A percentile compares a stretch with the other conserved stretches of the same genome.
Conservation (phyloP, 2,329 filamentous ascomycete genomes). For the Fusarium sp. region DNA sequence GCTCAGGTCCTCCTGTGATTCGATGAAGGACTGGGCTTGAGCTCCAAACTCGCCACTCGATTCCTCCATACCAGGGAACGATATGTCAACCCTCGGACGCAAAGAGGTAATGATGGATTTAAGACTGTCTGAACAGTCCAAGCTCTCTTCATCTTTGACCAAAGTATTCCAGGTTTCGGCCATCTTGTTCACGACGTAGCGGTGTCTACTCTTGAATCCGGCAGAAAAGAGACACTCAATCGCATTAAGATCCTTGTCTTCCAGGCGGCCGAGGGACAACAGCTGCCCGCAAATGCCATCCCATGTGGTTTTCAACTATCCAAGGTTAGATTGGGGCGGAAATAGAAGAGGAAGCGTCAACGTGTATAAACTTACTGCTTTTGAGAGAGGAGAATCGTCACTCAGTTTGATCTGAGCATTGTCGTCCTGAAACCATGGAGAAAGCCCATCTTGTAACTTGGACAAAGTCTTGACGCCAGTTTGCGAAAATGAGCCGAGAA, state of each 20-base stretch:
- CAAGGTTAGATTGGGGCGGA: slow-evolving; percentile 45
- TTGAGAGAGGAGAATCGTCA: slow-evolving; percentile 58
- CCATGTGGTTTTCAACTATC: slow-evolving; percentile 67
- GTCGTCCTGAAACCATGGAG: slow-evolving; percentile 75
- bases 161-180: slow-evolving; percentile 77
- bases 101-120: slow-evolving; percentile 74
- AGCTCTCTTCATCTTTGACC: slow-evolving; percentile 72
- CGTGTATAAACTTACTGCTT: slow-evolving; percentile 59
- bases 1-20: slow-evolving; percentile 65
- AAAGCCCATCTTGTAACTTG: slow-evolving; percentile 74
- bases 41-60: slow-evolving; percentile 57
- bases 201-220: slow-evolving; percentile 72
- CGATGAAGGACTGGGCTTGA: slow-evolving; percentile 60
- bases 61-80: slow-evolving; percentile 61
- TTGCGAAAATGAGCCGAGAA: slow-evolving; percentile 64
- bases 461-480: slow-evolving; percentile 71
- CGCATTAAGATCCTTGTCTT: slow-evolving; percentile 63
- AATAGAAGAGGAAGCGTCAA: not conserved
- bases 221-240: slow-evolving; percentile 71
- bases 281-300: slow-evolving; percentile 62
- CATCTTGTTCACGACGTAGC: slow-evolving; percentile 66
- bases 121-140: slow-evolving; percentile 77
- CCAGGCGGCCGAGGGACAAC: slow-evolving; percentile 53
- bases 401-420: slow-evolving; percentile 60
- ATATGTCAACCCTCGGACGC: slow-evolving; percentile 66